phyloP scores from a whole-genome alignment of 371 early-diverging fungal species.

The Mortierella sp. region DNA sequence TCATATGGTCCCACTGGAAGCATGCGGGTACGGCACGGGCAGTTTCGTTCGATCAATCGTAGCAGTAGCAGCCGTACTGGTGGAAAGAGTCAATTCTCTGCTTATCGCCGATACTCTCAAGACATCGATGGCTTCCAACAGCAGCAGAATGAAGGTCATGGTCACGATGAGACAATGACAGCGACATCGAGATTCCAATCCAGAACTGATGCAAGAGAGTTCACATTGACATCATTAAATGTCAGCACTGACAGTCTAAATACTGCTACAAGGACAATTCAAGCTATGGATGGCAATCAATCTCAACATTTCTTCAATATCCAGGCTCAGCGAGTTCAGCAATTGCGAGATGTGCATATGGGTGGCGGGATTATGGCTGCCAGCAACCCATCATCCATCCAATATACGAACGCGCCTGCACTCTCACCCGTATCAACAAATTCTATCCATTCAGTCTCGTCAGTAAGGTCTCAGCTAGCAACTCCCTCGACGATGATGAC shows the following conservation, averaged over 20 bases:
- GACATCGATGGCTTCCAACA: slow-evolving; percentile 1
- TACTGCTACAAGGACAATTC: background rate
- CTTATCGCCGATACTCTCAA: slow-evolving; percentile 12
- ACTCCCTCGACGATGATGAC: slow-evolving; percentile 4
- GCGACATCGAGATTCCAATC: background rate
- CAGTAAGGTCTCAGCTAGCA: background rate
- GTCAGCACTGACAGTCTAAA: slow-evolving; percentile 21
- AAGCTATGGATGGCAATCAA: slow-evolving; percentile 2
- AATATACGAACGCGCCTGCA: slow-evolving; percentile 6
- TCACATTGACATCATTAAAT: background rate
- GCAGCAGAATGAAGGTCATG: slow-evolving; percentile 7
- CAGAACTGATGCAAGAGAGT: background rate
- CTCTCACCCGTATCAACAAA: background rate
- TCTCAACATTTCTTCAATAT: slow-evolving; percentile 21
- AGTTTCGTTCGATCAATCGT: background rate
- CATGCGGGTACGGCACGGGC: background rate
- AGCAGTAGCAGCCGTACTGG: slow-evolving; percentile 3
- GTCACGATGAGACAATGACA: background rate
- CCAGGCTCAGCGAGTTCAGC: slow-evolving; percentile 15
- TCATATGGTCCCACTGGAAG: slow-evolving; percentile 1
- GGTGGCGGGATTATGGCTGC: slow-evolving; percentile 6
- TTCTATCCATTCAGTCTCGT: slow-evolving; percentile 7
- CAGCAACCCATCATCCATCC: slow-evolving; percentile 6
- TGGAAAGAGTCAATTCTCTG: slow-evolving; percentile 15
- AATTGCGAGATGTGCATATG: background rate